Evolutionary conservation across 2,329 filamentous ascomycete genomes (phyloP).

Genomic region (Neurospora sp.): DNA sequence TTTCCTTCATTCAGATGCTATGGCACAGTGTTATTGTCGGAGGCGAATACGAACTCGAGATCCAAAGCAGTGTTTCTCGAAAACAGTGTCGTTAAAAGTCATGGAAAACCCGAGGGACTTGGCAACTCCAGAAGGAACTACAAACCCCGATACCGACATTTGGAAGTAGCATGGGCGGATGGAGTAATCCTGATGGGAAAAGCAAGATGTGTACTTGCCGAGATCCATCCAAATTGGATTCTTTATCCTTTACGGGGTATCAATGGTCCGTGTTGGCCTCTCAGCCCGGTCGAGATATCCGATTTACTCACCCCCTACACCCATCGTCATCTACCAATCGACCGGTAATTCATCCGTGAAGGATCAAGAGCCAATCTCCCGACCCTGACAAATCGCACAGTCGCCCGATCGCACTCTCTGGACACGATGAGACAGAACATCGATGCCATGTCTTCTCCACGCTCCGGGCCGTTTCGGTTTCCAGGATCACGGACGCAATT

Average conservation of each 20-base stretch:
- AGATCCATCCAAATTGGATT: not conserved
- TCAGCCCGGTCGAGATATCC: not conserved
- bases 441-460: not conserved
- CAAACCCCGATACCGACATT: not conserved
- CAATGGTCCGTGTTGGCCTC: not conserved
- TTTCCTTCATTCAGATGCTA: not conserved
- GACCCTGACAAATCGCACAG: not conserved
- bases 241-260: not conserved
- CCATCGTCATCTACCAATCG: not conserved
- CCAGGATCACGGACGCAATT: not conserved
- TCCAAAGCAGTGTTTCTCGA: not conserved
- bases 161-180: not conserved
- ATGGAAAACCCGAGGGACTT: not conserved
- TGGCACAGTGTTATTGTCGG: not conserved
- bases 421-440: not conserved
- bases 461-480: not conserved
- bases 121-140: not conserved
- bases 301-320: not conserved
- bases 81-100: not conserved
- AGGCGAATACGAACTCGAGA: not conserved
- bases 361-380: not conserved
- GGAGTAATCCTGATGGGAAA: not conserved
- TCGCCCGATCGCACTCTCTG: not conserved
- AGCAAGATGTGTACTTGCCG: not conserved
- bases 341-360: not conserved